Base-by-base conservation (phyloP, 441 rosid genomes). In the Arabidopsis hybrid region DNA sequence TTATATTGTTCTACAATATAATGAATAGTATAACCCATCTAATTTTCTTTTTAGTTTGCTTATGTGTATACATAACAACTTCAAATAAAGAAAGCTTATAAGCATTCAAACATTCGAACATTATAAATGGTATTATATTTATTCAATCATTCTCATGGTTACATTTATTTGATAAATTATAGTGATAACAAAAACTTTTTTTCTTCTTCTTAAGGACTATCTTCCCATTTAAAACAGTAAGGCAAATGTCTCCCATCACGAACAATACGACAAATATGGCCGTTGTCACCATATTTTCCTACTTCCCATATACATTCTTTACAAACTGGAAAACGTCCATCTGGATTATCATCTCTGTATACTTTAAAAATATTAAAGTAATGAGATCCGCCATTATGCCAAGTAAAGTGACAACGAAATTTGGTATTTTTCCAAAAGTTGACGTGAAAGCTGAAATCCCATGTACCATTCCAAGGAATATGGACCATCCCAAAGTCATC, bases 231-330 rank as follows among this genome's bases (percentile, higher is more conserved):
- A 14, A 36, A 59, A 38, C 64, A 59, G 2, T 38, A 17, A 1
- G 64, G 46, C 2, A 8, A 12, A 21, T 21, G 4, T 45, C 7
- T 13, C 4, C 2, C 2, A 9, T 32, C 60, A 3, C 60, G 46
- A 38, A 1, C 10, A 4, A 58, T 1, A 16, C 45, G 63, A 58
- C 63, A 58, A 2, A 58, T 17, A 35, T 43, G 45, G 26, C 26
- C 26, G 9, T 4, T 4, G 0, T 32, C 2, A n/a, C 1, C n/a
- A 7, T 26, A 0, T 10, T 7, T 21, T 4, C 45, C 45, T 1
- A 58, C 43, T 3, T n/a, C 42, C 61, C 61, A 57, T 14, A 57
- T 34, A 57, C 61, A 57, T 57, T 57, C 26, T 34, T 57, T 57
- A 9, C 61, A 34, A 0, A 57, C 56, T 8, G 56, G 56, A 17